Conservation (phyloP, 306 rosid species). For the Astragalus glycyphyllos region DNA sequence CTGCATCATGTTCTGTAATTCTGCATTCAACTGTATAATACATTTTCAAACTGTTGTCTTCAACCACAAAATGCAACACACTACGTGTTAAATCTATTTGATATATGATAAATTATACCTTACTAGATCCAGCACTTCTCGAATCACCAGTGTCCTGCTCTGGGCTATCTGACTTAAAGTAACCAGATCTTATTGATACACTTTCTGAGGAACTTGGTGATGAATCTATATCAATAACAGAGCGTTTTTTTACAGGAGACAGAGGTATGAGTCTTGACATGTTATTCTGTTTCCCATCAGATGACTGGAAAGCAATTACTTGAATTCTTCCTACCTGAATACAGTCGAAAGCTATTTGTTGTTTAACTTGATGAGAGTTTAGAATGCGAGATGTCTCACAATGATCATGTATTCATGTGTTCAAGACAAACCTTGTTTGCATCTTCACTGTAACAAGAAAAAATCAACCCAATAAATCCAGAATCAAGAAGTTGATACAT, state of each 20-base stretch:
- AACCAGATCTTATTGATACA: conserved; percentile 50
- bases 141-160: conserved; percentile 89
- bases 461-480: conserved; percentile 94
- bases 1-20: conserved; percentile 20
- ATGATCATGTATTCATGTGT: conserved; percentile 35
- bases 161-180: conserved; percentile 59
- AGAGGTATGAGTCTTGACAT: conserved; percentile 62
- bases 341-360: conserved; percentile 30
- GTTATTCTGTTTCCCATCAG: conserved; percentile 85
- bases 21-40: conserved; percentile 11
- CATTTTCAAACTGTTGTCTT: conserved; percentile 31
- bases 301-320: conserved; percentile 97
- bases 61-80: conserved; percentile 12
- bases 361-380: conserved; percentile 28
- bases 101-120: conserved; percentile 54
- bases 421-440: conserved; percentile 70
- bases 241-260: conserved; percentile 69
- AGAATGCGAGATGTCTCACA: conserved; percentile 30
- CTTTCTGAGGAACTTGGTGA: conserved; percentile 87
- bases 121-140: conserved; percentile 55
- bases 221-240: conserved; percentile 86
- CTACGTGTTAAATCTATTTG: conserved; percentile 29
- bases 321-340: conserved; percentile 93
- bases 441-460: conserved; percentile 96
- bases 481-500: conserved; percentile 98